Conservation (phyloP, 2,329 filamentous ascomycete species). For the Fusarium nurragi region DNA sequence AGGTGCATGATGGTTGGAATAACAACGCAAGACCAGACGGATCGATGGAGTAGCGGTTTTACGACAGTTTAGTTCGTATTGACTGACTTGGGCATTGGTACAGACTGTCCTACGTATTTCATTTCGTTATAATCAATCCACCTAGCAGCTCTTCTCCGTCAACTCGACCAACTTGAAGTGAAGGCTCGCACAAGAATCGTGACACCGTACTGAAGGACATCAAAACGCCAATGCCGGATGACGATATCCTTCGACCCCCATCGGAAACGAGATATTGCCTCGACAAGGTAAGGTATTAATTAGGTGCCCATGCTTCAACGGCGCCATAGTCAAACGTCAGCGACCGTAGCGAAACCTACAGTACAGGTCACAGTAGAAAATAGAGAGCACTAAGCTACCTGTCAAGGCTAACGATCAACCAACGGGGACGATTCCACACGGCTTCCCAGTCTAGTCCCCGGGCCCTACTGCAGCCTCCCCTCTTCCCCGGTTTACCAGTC, state of each 20-base stretch:
- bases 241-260: background rate
- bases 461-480: conserved; percentile 33
- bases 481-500: conserved; percentile 25
- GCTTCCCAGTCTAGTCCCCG: conserved; percentile 29
- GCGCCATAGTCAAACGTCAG: conserved; percentile 28
- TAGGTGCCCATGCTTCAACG: conserved; percentile 6
- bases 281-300: background rate
- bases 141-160: background rate
- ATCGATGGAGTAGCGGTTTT: conserved; percentile 1
- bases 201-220: background rate
- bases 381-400: background rate
- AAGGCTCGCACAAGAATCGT: background rate
- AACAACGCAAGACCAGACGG: background rate
- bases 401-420: conserved; percentile 11
- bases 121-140: background rate
- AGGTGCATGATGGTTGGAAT: background rate
- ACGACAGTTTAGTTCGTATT: background rate
- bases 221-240: background rate
- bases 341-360: conserved; percentile 13
- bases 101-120: background rate
- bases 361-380: background rate
- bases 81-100: conserved; percentile 1
- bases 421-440: conserved; percentile 34
- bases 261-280: background rate
- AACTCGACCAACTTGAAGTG: background rate